Percentiles rank a stretch among this genome's conserved stretches.
phyloP scores from a whole-genome alignment of 1,284 basidiomycete genomes.

The Cutaneotrichosporon cyanovorans region DNA sequence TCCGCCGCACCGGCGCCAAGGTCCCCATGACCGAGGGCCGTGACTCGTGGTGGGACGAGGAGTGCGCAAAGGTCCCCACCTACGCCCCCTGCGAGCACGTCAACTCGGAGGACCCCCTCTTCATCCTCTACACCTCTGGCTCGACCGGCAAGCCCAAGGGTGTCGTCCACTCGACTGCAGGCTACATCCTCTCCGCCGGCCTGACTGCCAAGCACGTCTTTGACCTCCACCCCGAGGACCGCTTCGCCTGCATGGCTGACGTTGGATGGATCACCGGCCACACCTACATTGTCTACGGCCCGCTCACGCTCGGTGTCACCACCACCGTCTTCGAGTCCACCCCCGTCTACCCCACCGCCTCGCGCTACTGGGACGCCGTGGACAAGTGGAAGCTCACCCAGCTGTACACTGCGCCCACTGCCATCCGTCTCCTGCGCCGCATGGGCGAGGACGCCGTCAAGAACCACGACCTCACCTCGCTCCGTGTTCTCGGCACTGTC shows the following conservation, averaged over 20 bases:
- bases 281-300: constrained; percentile 96
- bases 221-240: constrained; percentile 85
- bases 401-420: constrained; percentile 85
- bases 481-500: constrained; percentile 85
- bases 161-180: constrained; percentile 41
- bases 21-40: constrained; percentile 78
- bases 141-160: constrained; percentile 51
- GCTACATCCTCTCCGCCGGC: constrained; percentile 62
- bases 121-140: constrained; percentile 58
- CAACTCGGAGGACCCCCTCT: constrained; percentile 87
- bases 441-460: constrained; percentile 83
- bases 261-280: constrained; percentile 99
- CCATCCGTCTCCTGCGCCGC: constrained; percentile 79
- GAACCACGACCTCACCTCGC: constrained; percentile 69
- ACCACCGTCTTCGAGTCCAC: constrained; percentile 96
- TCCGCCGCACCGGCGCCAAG: constrained; percentile 76
- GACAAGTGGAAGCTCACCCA: constrained; percentile 89
- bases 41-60: constrained; percentile 97
- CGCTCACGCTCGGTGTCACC: constrained; percentile 74
- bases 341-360: constrained; percentile 90
- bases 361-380: constrained; percentile 95
- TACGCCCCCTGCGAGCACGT: constrained; percentile 86
- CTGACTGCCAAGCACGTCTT: constrained; percentile 95
- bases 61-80: constrained; percentile 69
- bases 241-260: constrained; percentile 97